Percentiles rank a stretch among this genome's conserved stretches.
These are phyloP conservation scores for Phytophthora cactorum DNA, from an alignment of 352 stramenopile species.

Conservation along the genomic window DNA sequence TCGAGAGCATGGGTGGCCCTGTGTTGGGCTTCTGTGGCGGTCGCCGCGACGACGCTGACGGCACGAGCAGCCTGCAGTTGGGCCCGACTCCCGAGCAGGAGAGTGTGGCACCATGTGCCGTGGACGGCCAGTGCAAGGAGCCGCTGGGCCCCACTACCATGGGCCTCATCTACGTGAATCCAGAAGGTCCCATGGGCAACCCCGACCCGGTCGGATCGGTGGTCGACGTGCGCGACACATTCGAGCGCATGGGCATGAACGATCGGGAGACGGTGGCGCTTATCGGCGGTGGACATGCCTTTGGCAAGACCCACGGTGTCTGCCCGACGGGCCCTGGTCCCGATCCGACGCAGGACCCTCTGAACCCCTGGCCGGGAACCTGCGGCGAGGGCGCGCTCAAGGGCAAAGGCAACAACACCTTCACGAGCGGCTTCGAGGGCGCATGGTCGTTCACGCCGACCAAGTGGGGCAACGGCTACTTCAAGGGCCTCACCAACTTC, in stretches of 20 bases:
- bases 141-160: conserved; percentile 64
- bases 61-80: conserved; percentile 60
- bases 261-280: conserved; percentile 95
- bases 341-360: conserved; percentile 50
- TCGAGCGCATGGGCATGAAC: conserved; percentile 93
- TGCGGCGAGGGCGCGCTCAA: conserved; percentile 50
- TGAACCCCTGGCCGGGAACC: conserved; percentile 60
- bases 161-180: conserved; percentile 83
- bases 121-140: conserved; percentile 55
- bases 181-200: conserved; percentile 61
- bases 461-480: conserved; percentile 96
- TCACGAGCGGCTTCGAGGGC: conserved; percentile 87
- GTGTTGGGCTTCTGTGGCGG: conserved; percentile 91
- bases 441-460: conserved; percentile 87
- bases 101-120: conserved; percentile 45
- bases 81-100: conserved; percentile 53
- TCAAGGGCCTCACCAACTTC: conserved; percentile 75
- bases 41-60: conserved; percentile 78
- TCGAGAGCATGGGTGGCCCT: conserved; percentile 93
- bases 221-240: conserved; percentile 92
- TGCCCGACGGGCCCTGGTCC: conserved; percentile 51
- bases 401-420: conserved; percentile 71
- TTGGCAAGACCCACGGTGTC: conserved; percentile 93
- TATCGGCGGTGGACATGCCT: conserved; percentile 90
- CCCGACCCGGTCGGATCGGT: conserved; percentile 91